phyloP scores from a whole-genome alignment of 2,329 filamentous ascomycete genomes.

The Dactylonectria macrodidyma region DNA sequence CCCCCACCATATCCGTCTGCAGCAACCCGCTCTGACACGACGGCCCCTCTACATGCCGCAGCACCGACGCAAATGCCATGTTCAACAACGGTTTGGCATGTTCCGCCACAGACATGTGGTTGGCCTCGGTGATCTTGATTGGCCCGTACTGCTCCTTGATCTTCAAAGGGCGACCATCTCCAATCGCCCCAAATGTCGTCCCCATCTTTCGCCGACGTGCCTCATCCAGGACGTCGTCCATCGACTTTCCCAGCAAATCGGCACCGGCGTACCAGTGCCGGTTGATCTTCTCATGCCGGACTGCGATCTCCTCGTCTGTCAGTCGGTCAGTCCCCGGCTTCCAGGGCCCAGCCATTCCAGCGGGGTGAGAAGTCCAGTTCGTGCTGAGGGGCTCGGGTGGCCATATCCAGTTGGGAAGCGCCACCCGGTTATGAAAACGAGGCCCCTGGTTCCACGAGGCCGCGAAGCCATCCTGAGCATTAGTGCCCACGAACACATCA shows the following conservation, averaged over 20 bases:
- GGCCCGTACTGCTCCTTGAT: conserved; percentile 44
- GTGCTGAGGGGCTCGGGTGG: conserved; percentile 12
- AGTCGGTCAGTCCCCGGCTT: conserved; percentile 38
- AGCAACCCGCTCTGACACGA: conserved; percentile 21
- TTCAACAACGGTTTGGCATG: conserved; percentile 60
- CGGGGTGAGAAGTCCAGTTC: conserved; percentile 26
- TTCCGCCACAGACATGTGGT: conserved; percentile 54
- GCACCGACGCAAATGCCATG: conserved; percentile 56
- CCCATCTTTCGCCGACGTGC: conserved; percentile 47
- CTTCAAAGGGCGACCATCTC: conserved; percentile 52
- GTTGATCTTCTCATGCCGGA: conserved; percentile 50
- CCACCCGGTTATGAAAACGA: conserved; percentile 3
- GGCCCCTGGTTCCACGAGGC: conserved; percentile 6
- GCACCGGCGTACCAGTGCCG: conserved; percentile 58
- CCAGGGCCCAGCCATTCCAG: conserved; percentile 24
- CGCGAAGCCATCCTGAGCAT: conserved; percentile 4
- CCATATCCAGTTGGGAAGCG: conserved; percentile 25
- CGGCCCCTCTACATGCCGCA: conserved; percentile 40
- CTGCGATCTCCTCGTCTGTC: conserved; percentile 42
- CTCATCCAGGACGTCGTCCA: conserved; percentile 51
- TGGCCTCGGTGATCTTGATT: conserved; percentile 57
- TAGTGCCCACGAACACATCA: conserved; percentile 15
- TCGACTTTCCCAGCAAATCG: conserved; percentile 52
- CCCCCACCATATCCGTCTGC: conserved; percentile 9
- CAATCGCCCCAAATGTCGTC: conserved; percentile 55